Conservation (phyloP, 441 rosid genomes). For the Manihot esculenta region DNA sequence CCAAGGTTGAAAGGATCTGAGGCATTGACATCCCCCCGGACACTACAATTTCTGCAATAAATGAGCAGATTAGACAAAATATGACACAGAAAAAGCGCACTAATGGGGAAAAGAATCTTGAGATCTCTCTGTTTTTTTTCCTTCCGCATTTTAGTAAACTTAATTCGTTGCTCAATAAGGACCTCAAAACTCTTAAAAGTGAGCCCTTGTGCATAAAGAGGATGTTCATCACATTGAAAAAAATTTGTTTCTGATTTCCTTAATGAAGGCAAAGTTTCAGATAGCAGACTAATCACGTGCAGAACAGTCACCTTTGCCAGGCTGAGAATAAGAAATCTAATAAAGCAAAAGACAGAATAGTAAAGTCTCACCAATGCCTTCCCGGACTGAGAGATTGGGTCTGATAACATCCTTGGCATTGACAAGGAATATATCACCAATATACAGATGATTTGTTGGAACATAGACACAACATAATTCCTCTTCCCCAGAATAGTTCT, state of each 20-base stretch:
- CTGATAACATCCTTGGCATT: conserved; percentile 83
- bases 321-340: background rate
- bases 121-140: background rate
- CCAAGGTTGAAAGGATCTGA: conserved; percentile 74
- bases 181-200: background rate
- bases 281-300: background rate
- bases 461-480: conserved; percentile 95
- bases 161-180: background rate
- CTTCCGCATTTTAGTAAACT: background rate
- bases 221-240: background rate
- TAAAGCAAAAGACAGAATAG: background rate
- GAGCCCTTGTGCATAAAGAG: background rate
- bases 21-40: conserved; percentile 99
- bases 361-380: conserved; percentile 83
- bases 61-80: conserved; percentile 16
- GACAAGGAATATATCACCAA: conserved; percentile 88
- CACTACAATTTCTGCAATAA: conserved; percentile 82
- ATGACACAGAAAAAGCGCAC: background rate
- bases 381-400: conserved; percentile 93
- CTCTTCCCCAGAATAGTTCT: conserved; percentile 87
- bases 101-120: background rate
- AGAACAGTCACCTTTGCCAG: too few relatives aligned
- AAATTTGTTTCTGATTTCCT: background rate
- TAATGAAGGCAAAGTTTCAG: background rate
- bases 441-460: conserved; percentile 96